Evolutionary conservation across 2,329 filamentous ascomycete genomes (phyloP), one percentile per base, ranked within the genome.

Genomic region (Nigrospora sphaerica): DNA sequence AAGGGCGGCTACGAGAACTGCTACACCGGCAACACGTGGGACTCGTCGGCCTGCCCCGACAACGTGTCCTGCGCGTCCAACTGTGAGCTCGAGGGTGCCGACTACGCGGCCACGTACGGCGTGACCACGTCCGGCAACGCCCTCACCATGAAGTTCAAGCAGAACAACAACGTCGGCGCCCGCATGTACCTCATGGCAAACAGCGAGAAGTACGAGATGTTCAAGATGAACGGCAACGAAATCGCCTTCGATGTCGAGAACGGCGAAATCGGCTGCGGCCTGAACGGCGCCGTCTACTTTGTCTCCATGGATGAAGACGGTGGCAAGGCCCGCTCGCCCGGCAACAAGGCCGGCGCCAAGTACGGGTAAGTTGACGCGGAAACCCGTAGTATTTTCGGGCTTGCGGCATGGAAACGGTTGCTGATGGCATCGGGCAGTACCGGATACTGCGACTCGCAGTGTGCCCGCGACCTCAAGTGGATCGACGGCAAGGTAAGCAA

Each of bases 231-330:
- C 48, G 76, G 76, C 62, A 68, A 77, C 55, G 80, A 84, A 57
- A 75, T 84, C 60, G 76, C 75, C 31, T 81, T 84, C 49, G 78
- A 81, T 43, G 78, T 83, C 13, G 80, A 83, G 57, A 72, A 80
- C 37, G 79, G 77, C 34, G 71, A 74, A 50, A 67, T 83, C 17
- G 51, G 48, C 38, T 84, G 80, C 53, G 81, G 81, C 45, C 62
- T 83, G 46, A 83, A 84, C 60, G 80, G 79, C 45, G 78, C 79
- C 32, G 61, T 83, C 18, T 82, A 83, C 59, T 68, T 75, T 32
- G 66, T 71, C 34, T 63, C 69, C 57, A 80, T 80, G 76, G 71
- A 75, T 36, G 66, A 69, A 14, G 73, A 78, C 48, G 75, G 75
- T 50, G 75, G 74, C 37, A 55, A 67, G 59, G 55, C 60, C 50